Base-by-base conservation (phyloP, 176 grass and related monocot genomes). In the Musa schizocarpa region DNA sequence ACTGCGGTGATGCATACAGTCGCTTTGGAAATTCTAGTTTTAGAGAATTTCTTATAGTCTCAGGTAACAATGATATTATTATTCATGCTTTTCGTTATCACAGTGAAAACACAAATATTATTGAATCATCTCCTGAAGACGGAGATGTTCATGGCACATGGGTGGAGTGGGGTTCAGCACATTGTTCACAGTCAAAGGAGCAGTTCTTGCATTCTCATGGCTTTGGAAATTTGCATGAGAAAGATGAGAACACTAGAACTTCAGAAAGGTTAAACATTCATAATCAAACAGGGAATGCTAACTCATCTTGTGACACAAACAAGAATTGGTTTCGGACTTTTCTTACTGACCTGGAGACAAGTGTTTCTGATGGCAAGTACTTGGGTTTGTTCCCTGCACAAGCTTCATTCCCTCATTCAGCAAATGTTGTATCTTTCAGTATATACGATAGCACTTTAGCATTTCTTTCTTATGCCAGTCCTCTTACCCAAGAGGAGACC, bases 21-120 rank as follows among this genome's bases (percentile, higher is more conserved):
- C 66, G 85, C 80, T 69, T 81, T 71, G 88, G 84, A 62, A 86
- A 80, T 71, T 83, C 74, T 53, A 61, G 27, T 84, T 98, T 91
- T 87, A 88, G 74, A 61, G 88, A 98, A 63, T 73, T 98, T 88
- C 95, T 98, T 69, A 54, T 98, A 67, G 73, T 93, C 81, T 91
- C 80, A 73, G 72, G 80, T 64, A 75, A 83, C 58, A 68, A 67
- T 81, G 86, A 82, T 72, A 93, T 98, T 71, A 89, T 67, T 56
- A 34, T 98, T 79, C 95, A 98, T 82, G 84, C 83, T 63, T 98
- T 98, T 77, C 21, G 80, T 58, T 78, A 27, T 81, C 75, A 77
- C 72, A 29, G 51, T 68, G 83, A 82, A 82, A 76, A 77, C 59
- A 81, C 71, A 77, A 21, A 22, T 86, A 80, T 72, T 50, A 50